These are phyloP conservation scores for Penicillium goetzii DNA, from an alignment of 495 filamentous ascomycete genomes.

Conservation along the genomic window DNA sequence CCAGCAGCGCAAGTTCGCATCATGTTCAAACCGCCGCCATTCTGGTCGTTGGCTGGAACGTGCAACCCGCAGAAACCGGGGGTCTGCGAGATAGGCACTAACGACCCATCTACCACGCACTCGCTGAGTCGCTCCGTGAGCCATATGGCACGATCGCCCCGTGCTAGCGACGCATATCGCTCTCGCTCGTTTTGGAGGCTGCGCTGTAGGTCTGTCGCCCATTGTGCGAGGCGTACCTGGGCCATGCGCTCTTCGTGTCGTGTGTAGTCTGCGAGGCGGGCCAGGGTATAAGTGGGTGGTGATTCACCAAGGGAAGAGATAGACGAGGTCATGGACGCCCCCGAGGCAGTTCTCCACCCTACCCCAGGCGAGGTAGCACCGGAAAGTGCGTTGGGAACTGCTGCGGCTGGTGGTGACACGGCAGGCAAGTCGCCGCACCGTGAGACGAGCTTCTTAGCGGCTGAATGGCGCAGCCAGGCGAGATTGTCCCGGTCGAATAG, in stretches of 20 bases:
- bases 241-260: slow-evolving; percentile 74
- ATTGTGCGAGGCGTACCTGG: slow-evolving; percentile 80
- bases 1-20: slow-evolving; percentile 32
- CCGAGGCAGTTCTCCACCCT: slow-evolving; percentile 16
- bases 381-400: slow-evolving; percentile 20
- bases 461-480: slow-evolving; percentile 83
- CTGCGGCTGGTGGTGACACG: slow-evolving; percentile 10
- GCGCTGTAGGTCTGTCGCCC: slow-evolving; percentile 87
- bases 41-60: slow-evolving; percentile 25
- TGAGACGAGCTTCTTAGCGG: slow-evolving; percentile 84
- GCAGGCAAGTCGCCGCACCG: slow-evolving; percentile 49
- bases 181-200: slow-evolving; percentile 81
- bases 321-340: slow-evolving; percentile 30
- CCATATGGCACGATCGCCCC: slow-evolving; percentile 77
- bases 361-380: slow-evolving; percentile 5
- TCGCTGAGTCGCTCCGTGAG: slow-evolving; percentile 75
- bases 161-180: slow-evolving; percentile 70
- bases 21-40: slow-evolving; percentile 25
- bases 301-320: slow-evolving; percentile 35
- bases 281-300: slow-evolving; percentile 66
- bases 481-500: slow-evolving; percentile 80
- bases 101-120: slow-evolving; percentile 71
- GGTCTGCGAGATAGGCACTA: slow-evolving; percentile 55
- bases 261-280: slow-evolving; percentile 70
- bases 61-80: slow-evolving; percentile 39